These are phyloP conservation scores for Xylaria scruposa DNA, from an alignment of 495 filamentous ascomycete genomes.

Conservation along the genomic window DNA sequence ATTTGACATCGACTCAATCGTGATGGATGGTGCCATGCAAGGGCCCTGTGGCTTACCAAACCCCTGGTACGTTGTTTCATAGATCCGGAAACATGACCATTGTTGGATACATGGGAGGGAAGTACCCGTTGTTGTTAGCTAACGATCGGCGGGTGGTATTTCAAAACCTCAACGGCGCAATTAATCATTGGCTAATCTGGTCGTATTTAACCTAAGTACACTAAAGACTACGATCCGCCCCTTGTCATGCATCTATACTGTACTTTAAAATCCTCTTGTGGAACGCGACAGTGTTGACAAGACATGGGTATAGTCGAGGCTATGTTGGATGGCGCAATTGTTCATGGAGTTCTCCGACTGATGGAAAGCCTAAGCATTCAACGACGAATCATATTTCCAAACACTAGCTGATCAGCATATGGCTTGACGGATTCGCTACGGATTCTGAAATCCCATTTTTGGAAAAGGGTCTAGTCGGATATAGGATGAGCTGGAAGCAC, in stretches of 20 bases:
- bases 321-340: not conserved
- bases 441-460: not conserved
- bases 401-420: not conserved
- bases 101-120: conserved; percentile 1
- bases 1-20: not conserved
- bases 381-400: not conserved
- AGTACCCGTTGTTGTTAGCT: not conserved
- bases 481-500: not conserved
- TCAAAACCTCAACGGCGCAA: conserved; percentile 6
- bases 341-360: not conserved
- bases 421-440: conserved; percentile 17
- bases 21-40: conserved; percentile 9
- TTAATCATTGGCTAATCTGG: conserved; percentile 7
- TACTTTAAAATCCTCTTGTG: not conserved
- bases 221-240: not conserved
- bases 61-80: conserved; percentile 20
- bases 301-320: not conserved
- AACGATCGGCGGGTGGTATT: conserved; percentile 9
- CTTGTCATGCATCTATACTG: conserved; percentile 6
- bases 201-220: not conserved
- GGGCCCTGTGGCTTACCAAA: not conserved
- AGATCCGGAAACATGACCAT: conserved; percentile 3
- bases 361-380: not conserved
- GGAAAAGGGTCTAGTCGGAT: not conserved
- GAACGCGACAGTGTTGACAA: not conserved